Evolutionary conservation across 768 basidiomycete species (phyloP).

Genomic region (Phlebiopsis flavidoalba): DNA sequence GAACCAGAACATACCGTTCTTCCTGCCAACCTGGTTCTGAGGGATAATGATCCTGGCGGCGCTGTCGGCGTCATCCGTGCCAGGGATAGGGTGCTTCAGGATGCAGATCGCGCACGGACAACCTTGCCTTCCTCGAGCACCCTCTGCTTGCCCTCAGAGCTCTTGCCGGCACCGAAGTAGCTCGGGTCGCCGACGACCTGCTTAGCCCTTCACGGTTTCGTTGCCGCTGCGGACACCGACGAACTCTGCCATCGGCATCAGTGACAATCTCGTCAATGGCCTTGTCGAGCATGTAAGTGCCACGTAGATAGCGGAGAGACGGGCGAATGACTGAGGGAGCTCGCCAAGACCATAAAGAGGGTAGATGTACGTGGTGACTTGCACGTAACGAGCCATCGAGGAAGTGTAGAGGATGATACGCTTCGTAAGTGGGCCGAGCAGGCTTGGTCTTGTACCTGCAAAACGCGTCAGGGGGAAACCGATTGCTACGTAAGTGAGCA

Average conservation of each 20-base stretch:
- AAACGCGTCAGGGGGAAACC: neutral
- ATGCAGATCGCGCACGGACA: slow-evolving; percentile 92
- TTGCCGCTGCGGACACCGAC: slow-evolving; percentile 84
- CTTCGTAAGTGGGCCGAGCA: slow-evolving; percentile 85
- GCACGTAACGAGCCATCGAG: slow-evolving; percentile 98
- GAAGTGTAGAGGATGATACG: slow-evolving; percentile 96
- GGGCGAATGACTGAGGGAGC: slow-evolving; percentile 97
- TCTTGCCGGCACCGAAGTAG: slow-evolving; percentile 83
- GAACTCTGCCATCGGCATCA: slow-evolving; percentile 80
- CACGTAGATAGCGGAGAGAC: slow-evolving; percentile 96
- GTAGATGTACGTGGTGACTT: slow-evolving; percentile 95
- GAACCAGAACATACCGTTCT: slow-evolving; percentile 64
- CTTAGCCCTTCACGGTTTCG: slow-evolving; percentile 95
- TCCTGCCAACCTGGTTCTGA: slow-evolving; percentile 92
- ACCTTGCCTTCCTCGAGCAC: slow-evolving; percentile 94
- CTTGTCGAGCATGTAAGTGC: slow-evolving; percentile 99
- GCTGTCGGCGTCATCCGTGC: slow-evolving; percentile 92
- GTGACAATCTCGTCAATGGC: slow-evolving; percentile 86
- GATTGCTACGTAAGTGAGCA: neutral
- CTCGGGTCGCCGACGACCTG: slow-evolving; percentile 97
- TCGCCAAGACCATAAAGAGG: slow-evolving; percentile 98
- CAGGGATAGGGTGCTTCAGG: slow-evolving; percentile 96
- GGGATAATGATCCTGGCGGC: slow-evolving; percentile 95
- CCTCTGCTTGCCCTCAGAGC: slow-evolving; percentile 69
- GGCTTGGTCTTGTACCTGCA: slow-evolving; percentile 87